A percentile compares a stretch with the other conserved stretches of the same genome.
Evolutionary conservation across 331 rosid species (phyloP).

Genomic region (Dryas integrifolia): DNA sequence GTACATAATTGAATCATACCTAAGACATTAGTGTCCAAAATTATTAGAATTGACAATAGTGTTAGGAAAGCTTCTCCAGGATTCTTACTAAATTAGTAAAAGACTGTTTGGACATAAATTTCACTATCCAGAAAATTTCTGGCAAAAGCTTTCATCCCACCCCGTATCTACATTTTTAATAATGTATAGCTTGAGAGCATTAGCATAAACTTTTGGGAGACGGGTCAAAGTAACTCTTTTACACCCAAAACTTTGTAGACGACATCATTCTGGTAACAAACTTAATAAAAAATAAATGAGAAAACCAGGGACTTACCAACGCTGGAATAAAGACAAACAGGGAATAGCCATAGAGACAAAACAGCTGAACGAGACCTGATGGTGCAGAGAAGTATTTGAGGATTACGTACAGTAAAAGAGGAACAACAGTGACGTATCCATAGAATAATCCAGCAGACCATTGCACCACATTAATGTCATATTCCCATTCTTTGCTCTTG

Average conservation of each 20-base stretch:
- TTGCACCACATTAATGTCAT: slow-evolving; percentile 87
- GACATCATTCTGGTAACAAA: background rate
- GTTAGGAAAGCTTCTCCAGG: background rate
- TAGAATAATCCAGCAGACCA: slow-evolving; percentile 98
- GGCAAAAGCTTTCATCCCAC: slow-evolving; percentile 1
- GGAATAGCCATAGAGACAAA: slow-evolving; percentile 96
- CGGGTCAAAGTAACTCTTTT: background rate
- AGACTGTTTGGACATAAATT: background rate
- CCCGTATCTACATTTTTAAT: background rate
- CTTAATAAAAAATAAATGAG: slow-evolving; percentile 9
- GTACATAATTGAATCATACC: background rate
- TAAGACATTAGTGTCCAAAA: background rate
- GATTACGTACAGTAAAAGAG: slow-evolving; percentile 66
- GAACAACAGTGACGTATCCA: slow-evolving; percentile 81
- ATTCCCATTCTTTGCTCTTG: slow-evolving; percentile 69
- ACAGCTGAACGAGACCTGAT: slow-evolving; percentile 77
- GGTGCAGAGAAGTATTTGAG: slow-evolving; percentile 95
- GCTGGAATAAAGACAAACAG: slow-evolving; percentile 89
- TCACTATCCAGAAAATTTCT: background rate
- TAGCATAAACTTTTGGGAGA: background rate
- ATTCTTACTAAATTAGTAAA: background rate
- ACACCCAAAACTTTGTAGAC: slow-evolving; percentile 1
- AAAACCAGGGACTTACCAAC: slow-evolving; percentile 53
- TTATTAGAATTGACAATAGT: background rate
- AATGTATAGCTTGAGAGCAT: background rate